These are phyloP conservation scores for Paradendryphiella salina DNA, from an alignment of 2,329 filamentous ascomycete genomes.

Conservation along the genomic window DNA sequence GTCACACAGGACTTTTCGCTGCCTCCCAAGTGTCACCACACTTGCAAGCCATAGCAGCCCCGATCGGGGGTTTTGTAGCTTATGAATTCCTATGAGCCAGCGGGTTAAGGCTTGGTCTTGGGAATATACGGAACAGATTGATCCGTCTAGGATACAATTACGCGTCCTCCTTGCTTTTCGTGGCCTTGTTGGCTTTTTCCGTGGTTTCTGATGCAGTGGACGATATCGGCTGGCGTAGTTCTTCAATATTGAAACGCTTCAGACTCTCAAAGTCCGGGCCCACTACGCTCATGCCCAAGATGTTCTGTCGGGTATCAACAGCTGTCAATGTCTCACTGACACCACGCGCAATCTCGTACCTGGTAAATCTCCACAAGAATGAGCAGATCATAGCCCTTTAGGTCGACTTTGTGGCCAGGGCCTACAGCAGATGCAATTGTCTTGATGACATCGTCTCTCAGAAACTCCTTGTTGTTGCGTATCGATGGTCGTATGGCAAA, in stretches of 20 bases:
- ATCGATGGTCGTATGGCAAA: constrained; percentile 83
- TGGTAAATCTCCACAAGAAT: constrained; percentile 81
- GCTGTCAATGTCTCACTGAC: constrained; percentile 12
- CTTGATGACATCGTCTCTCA: constrained; percentile 70
- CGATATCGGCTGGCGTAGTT: constrained; percentile 63
- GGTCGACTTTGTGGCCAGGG: constrained; percentile 71
- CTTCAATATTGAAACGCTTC: constrained; percentile 77
- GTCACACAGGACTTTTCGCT: constrained; percentile 17
- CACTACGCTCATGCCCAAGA: constrained; percentile 79
- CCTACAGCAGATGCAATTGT: constrained; percentile 69
- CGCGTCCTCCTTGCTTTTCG: constrained; percentile 29
- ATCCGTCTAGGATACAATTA: constrained; percentile 12
- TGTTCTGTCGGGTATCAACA: constrained; percentile 57
- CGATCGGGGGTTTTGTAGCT: constrained; percentile 23
- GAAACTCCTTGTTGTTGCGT: constrained; percentile 71
- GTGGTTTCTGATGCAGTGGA: constrained; percentile 6
- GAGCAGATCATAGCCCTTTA: constrained; percentile 76
- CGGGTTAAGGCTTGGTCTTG: constrained; percentile 5
- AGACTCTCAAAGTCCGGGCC: constrained; percentile 72
- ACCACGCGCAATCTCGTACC: constrained; percentile 56
- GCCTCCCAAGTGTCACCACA: constrained; percentile 21
- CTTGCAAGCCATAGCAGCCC: constrained; percentile 21
- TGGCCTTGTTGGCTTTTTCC: constrained; percentile 4
- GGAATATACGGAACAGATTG: constrained; percentile 2
- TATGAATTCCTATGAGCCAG: constrained; percentile 12